phyloP scores from a whole-genome alignment of 2,329 filamentous ascomycete genomes.

The Aplosporella prunicola region DNA sequence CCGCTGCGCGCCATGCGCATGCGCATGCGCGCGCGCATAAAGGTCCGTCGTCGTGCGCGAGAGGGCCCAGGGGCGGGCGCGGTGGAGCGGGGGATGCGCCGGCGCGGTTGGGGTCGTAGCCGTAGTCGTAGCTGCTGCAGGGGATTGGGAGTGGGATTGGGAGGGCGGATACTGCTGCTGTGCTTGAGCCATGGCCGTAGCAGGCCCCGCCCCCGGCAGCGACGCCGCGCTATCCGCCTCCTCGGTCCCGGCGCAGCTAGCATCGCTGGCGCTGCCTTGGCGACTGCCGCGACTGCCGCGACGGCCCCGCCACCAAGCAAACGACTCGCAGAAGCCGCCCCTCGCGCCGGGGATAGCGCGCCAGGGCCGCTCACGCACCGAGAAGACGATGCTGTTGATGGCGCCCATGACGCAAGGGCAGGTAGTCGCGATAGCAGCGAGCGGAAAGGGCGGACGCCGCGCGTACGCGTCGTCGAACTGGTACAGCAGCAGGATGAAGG shows the following conservation, averaged over 20 bases:
- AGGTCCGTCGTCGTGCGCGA: too few relatives aligned
- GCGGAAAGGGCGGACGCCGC: slow-evolving; percentile 44
- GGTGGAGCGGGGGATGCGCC: background rate
- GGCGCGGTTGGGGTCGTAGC: background rate
- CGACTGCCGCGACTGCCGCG: background rate
- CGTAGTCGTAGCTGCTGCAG: slow-evolving; percentile 7
- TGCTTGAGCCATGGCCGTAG: background rate
- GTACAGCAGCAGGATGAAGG: slow-evolving; percentile 56
- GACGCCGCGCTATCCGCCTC: background rate
- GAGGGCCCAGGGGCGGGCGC: too few relatives aligned
- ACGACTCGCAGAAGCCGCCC: slow-evolving; percentile 33
- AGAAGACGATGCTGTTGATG: slow-evolving; percentile 60
- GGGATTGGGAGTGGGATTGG: too few relatives aligned
- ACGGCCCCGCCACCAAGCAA: slow-evolving; percentile 21
- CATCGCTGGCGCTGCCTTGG: background rate
- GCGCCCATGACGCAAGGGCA: slow-evolving; percentile 57
- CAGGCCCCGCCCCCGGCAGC: background rate
- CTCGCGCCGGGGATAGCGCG: slow-evolving; percentile 40
- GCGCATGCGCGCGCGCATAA: too few relatives aligned
- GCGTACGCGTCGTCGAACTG: slow-evolving; percentile 47
- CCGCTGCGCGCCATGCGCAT: too few relatives aligned
- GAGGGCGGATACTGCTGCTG: too few relatives aligned
- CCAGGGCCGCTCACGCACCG: slow-evolving; percentile 63
- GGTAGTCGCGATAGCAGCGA: slow-evolving; percentile 47
- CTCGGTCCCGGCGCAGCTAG: background rate